phyloP scores from a whole-genome alignment of 78 protist species.

The Bodo saltans region DNA sequence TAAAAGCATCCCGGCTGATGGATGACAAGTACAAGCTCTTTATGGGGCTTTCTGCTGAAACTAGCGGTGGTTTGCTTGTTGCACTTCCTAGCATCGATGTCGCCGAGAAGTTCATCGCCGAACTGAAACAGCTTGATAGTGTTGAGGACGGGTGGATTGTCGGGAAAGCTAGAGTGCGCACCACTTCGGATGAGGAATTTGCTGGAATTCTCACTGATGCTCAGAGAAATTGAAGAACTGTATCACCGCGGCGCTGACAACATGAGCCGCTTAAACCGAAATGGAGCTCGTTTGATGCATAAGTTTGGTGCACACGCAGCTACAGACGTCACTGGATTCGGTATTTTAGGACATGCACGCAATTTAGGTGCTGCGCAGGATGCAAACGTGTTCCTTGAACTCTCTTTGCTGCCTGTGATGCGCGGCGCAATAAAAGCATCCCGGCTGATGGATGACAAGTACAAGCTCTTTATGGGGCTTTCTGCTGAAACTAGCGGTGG shows the following conservation, averaged over 20 bases:
- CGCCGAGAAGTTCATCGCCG: constrained; percentile 28
- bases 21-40: background rate
- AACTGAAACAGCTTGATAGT: background rate
- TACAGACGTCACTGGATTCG: constrained; percentile 86
- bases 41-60: constrained; percentile 33
- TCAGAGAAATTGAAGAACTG: background rate
- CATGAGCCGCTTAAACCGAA: constrained; percentile 63
- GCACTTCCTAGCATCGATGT: background rate
- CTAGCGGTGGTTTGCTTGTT: constrained; percentile 22
- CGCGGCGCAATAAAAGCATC: background rate
- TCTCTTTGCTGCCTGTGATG: constrained; percentile 23
- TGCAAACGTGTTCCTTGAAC: background rate
- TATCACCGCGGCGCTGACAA: constrained; percentile 24
- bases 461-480: background rate
- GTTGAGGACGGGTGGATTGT: constrained; percentile 18
- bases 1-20: background rate
- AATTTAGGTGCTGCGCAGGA: constrained; percentile 14
- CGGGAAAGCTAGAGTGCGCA: background rate
- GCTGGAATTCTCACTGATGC: background rate
- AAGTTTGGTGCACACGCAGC: constrained; percentile 68
- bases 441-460: background rate
- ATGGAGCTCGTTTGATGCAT: constrained; percentile 64
- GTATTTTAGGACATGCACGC: constrained; percentile 36
- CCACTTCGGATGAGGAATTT: background rate
- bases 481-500: constrained; percentile 44